Evolutionary conservation across 2,329 filamentous ascomycete genomes (phyloP), one percentile per base, ranked within the genome.

Genomic region (Furcasterigmium furcatum): DNA sequence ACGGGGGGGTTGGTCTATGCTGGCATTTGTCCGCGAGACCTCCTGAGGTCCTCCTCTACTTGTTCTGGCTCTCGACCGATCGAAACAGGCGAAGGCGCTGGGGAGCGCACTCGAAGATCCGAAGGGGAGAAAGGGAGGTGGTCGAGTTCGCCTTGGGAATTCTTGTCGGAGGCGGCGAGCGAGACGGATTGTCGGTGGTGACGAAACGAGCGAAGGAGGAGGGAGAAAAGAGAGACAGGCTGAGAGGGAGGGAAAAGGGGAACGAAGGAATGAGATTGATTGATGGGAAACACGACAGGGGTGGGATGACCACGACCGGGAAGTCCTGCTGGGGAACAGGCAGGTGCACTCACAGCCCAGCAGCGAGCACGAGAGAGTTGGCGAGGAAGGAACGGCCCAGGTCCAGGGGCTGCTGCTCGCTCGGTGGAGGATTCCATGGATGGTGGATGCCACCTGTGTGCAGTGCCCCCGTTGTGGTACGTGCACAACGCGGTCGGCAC

Each of bases 231-330:
- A 41, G 49, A 45, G 38, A 47, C 41, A 52, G 44, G 48, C 44
- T 36, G 46, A 52, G 48, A 49, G 44, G 48, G 41, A 43, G 44
- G 48, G 48, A 51, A 48, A 52, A 18, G 46, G 50, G 44, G 48
- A 45, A 46, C 43, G 46, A 52, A 52, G 44, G 50, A 52, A 52
- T 52, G 50, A 52, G 46, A 48, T 52, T 52, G 49, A 51, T 51
- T 50, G 47, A 51, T 47, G 49, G 50, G 50, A 50, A 52, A 52
- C 50, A 52, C 46, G 45, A 42, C 40, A 42, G 40, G 40, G 40
- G 40, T 19, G 18, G 9, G n/a, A n/a, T 9, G n/a, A 16, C n/a
- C 12, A 30, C 9, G 40, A 30, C 21, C 25, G 10, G 39, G 25
- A 41, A n/a, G 27, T 13, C 27, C 29, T 40, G 38, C 22, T 7